Evolutionary conservation across 73 alveolate genomes (phyloP), one percentile per base, ranked within the genome.

Genomic region (Chromera velia): DNA sequence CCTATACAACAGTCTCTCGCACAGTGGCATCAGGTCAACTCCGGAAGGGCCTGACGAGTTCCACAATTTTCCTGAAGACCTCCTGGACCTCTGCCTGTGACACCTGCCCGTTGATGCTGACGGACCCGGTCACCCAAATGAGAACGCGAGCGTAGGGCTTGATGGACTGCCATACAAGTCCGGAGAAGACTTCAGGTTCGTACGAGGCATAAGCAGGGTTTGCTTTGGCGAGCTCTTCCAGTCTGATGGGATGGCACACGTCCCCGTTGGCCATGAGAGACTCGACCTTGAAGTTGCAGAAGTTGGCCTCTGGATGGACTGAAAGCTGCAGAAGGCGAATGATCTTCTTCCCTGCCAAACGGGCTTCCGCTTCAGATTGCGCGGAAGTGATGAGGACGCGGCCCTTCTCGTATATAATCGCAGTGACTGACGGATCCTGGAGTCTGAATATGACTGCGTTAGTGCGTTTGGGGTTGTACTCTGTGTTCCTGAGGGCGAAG

Each of bases 381-480:
- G 98, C 98, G 27, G 99, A 98, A 13, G 98, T 94, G 82, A 96
- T 90, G 66, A 96, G 98, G 98, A 96, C 94, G 87, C 94, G 95
- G 29, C 99, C 99, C 75, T 94, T 81, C 47, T 94, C 73, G 83
- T 94, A 96, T 47, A 96, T 90, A 72, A 96, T 83, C 0, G 99
- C 98, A 9, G 99, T 94, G 64, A 98, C 92, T 82, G 91, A 93
- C 0, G 99, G 99, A 64, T 96, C 95, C 78, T 90, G 88, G 72
- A 96, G 88, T 74, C 98, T 86, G 98, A 96, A 94, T 48, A 96
- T 94, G 32, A 94, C 98, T 34, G 99, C 99, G 29, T 98, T 96
- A 87, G 94, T 94, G 73, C 98, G 87, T 84, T 87, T 94, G 0
- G 99, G 99, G 83, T 96, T 96, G 82, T 91, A 96, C 90, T 96